Conservation (phyloP, 129 eudicot species). For the Ambrosia trifida region DNA sequence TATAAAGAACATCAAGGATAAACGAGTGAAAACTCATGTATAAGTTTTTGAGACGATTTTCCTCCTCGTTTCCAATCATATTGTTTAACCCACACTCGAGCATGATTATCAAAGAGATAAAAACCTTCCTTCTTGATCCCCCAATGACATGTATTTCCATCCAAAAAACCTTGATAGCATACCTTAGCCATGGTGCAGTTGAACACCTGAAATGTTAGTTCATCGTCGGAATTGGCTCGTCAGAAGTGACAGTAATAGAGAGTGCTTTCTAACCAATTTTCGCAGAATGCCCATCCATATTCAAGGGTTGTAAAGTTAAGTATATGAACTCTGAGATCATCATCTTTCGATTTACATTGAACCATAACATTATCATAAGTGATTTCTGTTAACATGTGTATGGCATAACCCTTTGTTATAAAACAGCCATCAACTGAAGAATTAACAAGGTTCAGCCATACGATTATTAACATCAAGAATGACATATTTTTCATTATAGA, state of each 20-base stretch:
- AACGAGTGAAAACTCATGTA: not conserved
- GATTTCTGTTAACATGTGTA: conserved; percentile 25
- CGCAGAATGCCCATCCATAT: conserved; percentile 33
- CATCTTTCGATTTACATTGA: conserved; percentile 28
- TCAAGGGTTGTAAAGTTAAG: conserved; percentile 25
- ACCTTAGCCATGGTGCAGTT: conserved; percentile 25
- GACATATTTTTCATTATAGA: conserved; percentile 16
- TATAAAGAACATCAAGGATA: not conserved
- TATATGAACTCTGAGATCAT: conserved; percentile 28
- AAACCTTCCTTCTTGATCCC: conserved; percentile 33
- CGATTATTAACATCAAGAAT: not conserved
- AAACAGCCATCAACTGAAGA: conserved; percentile 11
- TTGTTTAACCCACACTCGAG: conserved; percentile 23
- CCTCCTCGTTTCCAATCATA: conserved; percentile 18
- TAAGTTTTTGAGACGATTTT: no score
- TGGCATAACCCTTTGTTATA: conserved; percentile 11
- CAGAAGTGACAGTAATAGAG: conserved; percentile 25
- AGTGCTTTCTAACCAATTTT: conserved; percentile 8
- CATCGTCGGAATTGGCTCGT: not conserved
- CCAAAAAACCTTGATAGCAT: conserved; percentile 12
- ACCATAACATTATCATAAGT: conserved; percentile 30
- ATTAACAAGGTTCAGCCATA: not conserved
- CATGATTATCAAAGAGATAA: conserved; percentile 25
- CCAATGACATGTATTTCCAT: conserved; percentile 29
- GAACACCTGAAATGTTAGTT: conserved; percentile 29